Evolutionary conservation across 2,329 filamentous ascomycete species (phyloP).

Genomic region (Venturia nashicola): DNA sequence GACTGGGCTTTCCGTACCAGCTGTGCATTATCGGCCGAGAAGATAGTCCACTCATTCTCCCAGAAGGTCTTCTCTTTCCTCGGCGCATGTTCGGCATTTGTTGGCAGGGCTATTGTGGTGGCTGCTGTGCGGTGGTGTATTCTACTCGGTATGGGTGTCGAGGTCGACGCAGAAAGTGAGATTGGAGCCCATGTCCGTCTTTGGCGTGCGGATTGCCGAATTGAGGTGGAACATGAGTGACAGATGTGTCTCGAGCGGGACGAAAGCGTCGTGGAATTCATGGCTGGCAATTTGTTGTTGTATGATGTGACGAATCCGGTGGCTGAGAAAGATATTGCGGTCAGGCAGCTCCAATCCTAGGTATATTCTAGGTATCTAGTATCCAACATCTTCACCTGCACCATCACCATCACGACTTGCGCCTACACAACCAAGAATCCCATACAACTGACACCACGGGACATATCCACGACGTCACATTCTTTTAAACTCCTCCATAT

Average conservation of each 20-base stretch:
- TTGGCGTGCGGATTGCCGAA: constrained; percentile 1
- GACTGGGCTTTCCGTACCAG: constrained; percentile 9
- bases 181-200: neutral
- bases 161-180: neutral
- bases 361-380: neutral
- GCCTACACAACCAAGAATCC: neutral
- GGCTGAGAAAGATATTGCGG: neutral
- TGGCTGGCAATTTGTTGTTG: neutral
- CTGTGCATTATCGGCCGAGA: constrained; percentile 9
- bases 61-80: constrained; percentile 9
- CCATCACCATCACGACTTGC: neutral
- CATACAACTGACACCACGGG: neutral
- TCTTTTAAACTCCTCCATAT: neutral
- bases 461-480: neutral
- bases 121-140: neutral
- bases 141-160: neutral
- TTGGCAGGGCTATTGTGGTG: neutral
- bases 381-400: too few relatives aligned
- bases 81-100: neutral
- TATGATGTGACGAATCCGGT: constrained; percentile 1
- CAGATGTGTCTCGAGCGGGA: constrained; percentile 1
- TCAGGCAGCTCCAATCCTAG: neutral
- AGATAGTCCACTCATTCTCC: constrained; percentile 10
- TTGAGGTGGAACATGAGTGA: neutral
- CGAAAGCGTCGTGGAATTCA: neutral